Conservation (phyloP, 2,329 filamentous ascomycete species). For the Arthrobotrys sinensis region DNA sequence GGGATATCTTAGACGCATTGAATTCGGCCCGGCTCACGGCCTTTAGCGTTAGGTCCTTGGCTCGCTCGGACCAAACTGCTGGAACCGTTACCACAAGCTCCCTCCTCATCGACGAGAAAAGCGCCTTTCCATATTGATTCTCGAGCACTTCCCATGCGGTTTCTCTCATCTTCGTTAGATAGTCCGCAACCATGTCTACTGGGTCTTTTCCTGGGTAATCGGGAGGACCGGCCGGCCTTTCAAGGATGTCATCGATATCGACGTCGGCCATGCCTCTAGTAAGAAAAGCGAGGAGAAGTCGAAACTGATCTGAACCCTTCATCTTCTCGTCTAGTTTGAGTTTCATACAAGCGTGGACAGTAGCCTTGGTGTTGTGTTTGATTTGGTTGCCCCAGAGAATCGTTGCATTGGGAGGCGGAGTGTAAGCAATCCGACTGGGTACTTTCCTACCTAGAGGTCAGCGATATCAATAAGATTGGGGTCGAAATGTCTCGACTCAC, state of each 20-base stretch:
- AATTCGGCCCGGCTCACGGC: slow-evolving; percentile 66
- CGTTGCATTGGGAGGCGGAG: slow-evolving; percentile 48
- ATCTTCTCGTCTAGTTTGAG: slow-evolving; percentile 63
- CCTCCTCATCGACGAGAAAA: slow-evolving; percentile 14
- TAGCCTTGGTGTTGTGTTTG: slow-evolving; percentile 64
- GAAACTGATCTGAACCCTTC: slow-evolving; percentile 61
- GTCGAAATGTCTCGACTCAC: slow-evolving; percentile 64
- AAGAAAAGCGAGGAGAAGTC: slow-evolving; percentile 62
- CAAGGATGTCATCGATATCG: slow-evolving; percentile 30
- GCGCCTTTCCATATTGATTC: slow-evolving; percentile 60
- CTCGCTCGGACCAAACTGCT: slow-evolving; percentile 63
- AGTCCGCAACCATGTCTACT: slow-evolving; percentile 65
- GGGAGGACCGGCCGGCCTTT: slow-evolving; percentile 28
- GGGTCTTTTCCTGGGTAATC: slow-evolving; percentile 62
- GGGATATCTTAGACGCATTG: slow-evolving; percentile 67
- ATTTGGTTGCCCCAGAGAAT: slow-evolving; percentile 63
- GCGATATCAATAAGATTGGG: slow-evolving; percentile 47
- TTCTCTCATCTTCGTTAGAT: slow-evolving; percentile 63
- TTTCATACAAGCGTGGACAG: slow-evolving; percentile 66
- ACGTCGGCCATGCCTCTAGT: slow-evolving; percentile 27
- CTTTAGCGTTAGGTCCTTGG: slow-evolving; percentile 56
- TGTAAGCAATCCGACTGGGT: slow-evolving; percentile 2
- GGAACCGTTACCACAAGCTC: slow-evolving; percentile 62
- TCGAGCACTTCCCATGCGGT: slow-evolving; percentile 59
- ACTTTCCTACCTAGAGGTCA: slow-evolving; percentile 59